Conservation (phyloP, 1,284 basidiomycete species). For the Leccinum pseudoinsigne region DNA sequence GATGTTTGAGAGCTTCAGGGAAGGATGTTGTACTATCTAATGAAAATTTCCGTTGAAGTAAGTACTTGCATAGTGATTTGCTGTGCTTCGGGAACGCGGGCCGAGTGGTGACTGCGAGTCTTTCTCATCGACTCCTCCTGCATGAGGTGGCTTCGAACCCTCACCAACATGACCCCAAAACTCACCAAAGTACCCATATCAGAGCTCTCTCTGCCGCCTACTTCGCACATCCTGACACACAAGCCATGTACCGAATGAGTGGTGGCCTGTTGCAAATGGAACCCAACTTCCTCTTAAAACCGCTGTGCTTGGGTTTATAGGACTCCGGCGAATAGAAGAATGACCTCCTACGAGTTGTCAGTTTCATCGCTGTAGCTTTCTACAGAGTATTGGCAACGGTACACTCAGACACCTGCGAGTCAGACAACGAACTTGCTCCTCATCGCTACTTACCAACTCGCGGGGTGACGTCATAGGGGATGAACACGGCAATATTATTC, state of each 20-base stretch:
- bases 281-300: no score
- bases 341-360: not conserved
- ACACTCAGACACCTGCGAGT: no score
- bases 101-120: not conserved
- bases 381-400: no score
- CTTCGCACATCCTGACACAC: conserved; percentile 60
- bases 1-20: not conserved
- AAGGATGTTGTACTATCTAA: not conserved
- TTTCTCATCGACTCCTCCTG: not conserved
- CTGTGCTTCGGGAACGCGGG: not conserved
- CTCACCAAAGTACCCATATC: conserved; percentile 48
- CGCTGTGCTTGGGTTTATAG: not conserved
- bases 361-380: no score
- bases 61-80: not conserved
- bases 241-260: conserved; percentile 17
- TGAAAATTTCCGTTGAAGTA: not conserved
- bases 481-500: not conserved
- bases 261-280: no score
- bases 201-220: conserved; percentile 62
- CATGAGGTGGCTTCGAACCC: conserved; percentile 5
- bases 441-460: no score
- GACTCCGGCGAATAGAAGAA: not conserved
- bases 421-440: no score
- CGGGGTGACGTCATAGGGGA: no score
- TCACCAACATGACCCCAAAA: conserved; percentile 24